These are phyloP conservation scores for Prunus padus DNA, from an alignment of 306 rosid genomes.

Conservation along the genomic window DNA sequence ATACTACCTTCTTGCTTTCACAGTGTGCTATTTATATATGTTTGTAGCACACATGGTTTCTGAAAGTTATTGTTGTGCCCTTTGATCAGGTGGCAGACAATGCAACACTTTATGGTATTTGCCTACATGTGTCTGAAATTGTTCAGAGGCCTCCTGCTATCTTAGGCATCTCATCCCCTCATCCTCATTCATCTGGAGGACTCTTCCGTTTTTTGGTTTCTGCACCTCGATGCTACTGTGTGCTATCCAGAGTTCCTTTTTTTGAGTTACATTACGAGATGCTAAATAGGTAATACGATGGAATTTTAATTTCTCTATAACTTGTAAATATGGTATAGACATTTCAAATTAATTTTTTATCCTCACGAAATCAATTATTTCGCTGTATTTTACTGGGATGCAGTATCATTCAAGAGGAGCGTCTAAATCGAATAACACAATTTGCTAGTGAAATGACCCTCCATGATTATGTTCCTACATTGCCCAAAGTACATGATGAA, in stretches of 20 bases:
- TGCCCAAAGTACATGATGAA: slow-evolving; percentile 47
- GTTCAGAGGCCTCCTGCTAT: slow-evolving; percentile 95
- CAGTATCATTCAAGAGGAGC: slow-evolving; percentile 97
- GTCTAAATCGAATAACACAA: slow-evolving; percentile 82
- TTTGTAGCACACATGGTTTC: slow-evolving; percentile 28
- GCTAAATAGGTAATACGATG: slow-evolving; percentile 69
- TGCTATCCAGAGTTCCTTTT: slow-evolving; percentile 82
- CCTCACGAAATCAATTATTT: slow-evolving; percentile 24
- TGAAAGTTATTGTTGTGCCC: slow-evolving; percentile 34
- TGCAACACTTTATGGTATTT: slow-evolving; percentile 90
- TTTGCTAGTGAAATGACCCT: slow-evolving; percentile 59
- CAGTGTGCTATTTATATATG: background rate
- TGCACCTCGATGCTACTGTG: slow-evolving; percentile 96
- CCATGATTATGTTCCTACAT: slow-evolving; percentile 44
- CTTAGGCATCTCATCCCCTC: slow-evolving; percentile 55
- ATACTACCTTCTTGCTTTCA: background rate
- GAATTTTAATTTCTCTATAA: slow-evolving; percentile 1
- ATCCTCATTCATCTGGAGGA: slow-evolving; percentile 48
- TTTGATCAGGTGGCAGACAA: slow-evolving; percentile 74
- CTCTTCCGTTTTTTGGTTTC: slow-evolving; percentile 88
- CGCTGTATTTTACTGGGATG: slow-evolving; percentile 43
- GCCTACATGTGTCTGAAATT: slow-evolving; percentile 90
- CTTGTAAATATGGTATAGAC: background rate
- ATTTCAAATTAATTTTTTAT: background rate
- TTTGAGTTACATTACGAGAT: slow-evolving; percentile 90